Evolutionary conservation across 352 stramenopile genomes (phyloP).

Genomic region (Labyrinthula sp.): DNA sequence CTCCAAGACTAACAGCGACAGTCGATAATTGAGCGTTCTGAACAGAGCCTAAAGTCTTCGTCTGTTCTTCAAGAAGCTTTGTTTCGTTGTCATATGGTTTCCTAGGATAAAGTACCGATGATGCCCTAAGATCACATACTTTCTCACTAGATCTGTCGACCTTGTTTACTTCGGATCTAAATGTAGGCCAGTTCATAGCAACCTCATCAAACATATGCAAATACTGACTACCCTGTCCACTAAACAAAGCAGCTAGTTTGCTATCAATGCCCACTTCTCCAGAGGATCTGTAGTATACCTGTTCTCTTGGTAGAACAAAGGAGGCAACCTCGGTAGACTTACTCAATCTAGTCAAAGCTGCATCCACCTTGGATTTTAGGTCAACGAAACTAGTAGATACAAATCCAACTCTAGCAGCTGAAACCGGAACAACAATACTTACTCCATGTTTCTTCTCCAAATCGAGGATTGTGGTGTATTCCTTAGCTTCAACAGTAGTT

Average conservation of each 20-base stretch:
- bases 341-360: slow-evolving; percentile 1
- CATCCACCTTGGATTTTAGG: slow-evolving; percentile 1
- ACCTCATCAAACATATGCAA: slow-evolving; percentile 21
- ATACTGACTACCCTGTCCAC: slow-evolving; percentile 14
- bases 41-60: slow-evolving; percentile 10
- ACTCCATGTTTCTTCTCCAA: slow-evolving; percentile 12
- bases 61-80: slow-evolving; percentile 10
- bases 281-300: slow-evolving; percentile 4
- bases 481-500: no score
- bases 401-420: slow-evolving; percentile 4
- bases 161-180: slow-evolving; percentile 1
- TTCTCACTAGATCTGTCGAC: slow-evolving; percentile 4
- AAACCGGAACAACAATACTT: not conserved
- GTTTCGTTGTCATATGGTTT: slow-evolving; percentile 10
- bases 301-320: slow-evolving; percentile 6
- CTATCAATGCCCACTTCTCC: slow-evolving; percentile 10
- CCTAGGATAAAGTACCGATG: slow-evolving; percentile 12
- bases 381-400: slow-evolving; percentile 2
- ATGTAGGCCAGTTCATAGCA: slow-evolving; percentile 19
- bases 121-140: slow-evolving; percentile 2
- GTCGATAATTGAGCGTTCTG: slow-evolving; percentile 9
- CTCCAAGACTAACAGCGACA: slow-evolving; percentile 6
- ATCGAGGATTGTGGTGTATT: slow-evolving; percentile 14
- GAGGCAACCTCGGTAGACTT: slow-evolving; percentile 1
- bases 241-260: slow-evolving; percentile 8